Conservation (phyloP, 2,329 filamentous ascomycete species). For the Cryphonectria carpinicola region DNA sequence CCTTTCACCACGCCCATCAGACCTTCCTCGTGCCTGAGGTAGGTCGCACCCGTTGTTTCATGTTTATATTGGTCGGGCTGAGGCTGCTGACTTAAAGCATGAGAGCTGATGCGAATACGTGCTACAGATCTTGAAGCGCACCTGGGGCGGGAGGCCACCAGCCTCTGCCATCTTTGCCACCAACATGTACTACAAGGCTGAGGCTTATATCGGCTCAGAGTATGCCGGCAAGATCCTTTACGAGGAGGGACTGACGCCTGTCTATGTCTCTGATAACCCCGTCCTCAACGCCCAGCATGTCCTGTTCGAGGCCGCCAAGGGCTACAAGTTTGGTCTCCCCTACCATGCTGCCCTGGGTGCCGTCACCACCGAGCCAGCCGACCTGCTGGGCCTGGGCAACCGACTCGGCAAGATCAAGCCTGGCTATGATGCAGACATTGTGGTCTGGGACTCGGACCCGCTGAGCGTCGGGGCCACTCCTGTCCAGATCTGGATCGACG, state of each 20-base stretch:
- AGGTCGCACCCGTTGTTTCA: conserved; percentile 24
- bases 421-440: conserved; percentile 65
- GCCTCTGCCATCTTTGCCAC: conserved; percentile 70
- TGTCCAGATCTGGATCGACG: conserved; percentile 67
- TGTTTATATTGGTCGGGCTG: neutral
- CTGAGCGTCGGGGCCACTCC: conserved; percentile 62
- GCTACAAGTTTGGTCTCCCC: conserved; percentile 61
- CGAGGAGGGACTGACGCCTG: conserved; percentile 65
- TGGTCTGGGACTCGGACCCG: conserved; percentile 66
- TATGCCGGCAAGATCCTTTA: conserved; percentile 69
- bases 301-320: conserved; percentile 66
- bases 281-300: conserved; percentile 72
- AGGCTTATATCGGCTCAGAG: conserved; percentile 67
- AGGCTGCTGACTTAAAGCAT: neutral
- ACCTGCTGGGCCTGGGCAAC: conserved; percentile 59
- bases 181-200: conserved; percentile 74
- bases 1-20: conserved; percentile 73
- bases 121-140: conserved; percentile 57
- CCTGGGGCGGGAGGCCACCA: conserved; percentile 57
- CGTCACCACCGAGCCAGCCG: conserved; percentile 63
- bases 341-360: conserved; percentile 63
- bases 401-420: conserved; percentile 64
- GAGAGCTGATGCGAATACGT: neutral
- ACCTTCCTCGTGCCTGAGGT: conserved; percentile 69
- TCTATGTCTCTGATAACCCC: conserved; percentile 74